phyloP scores from a whole-genome alignment of 2,329 filamentous ascomycete genomes.

The Elsinoe necatrix region DNA sequence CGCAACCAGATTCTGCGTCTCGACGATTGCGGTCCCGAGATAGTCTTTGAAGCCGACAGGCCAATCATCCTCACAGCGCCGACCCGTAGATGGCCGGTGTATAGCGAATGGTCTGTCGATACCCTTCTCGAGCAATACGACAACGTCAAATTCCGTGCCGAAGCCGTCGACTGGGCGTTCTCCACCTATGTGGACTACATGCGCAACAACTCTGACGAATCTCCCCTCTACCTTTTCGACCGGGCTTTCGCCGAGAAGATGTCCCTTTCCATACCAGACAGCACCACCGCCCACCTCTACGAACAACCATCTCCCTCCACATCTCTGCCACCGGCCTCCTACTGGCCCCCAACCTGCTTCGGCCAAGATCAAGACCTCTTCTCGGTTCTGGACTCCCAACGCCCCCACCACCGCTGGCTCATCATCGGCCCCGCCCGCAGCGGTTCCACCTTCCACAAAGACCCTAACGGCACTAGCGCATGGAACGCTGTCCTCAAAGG shows the following conservation, averaged over 20 bases:
- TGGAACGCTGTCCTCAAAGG: constrained; percentile 93
- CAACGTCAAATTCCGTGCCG: constrained; percentile 68
- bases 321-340: constrained; percentile 40
- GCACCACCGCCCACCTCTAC: constrained; percentile 20
- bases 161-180: constrained; percentile 88
- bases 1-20: constrained; percentile 66
- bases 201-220: constrained; percentile 70
- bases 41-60: constrained; percentile 59
- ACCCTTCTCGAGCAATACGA: constrained; percentile 56
- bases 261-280: constrained; percentile 53
- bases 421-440: constrained; percentile 82
- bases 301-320: constrained; percentile 5
- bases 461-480: constrained; percentile 62
- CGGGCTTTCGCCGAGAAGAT: constrained; percentile 81
- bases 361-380: constrained; percentile 81
- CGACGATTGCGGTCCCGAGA: constrained; percentile 45
- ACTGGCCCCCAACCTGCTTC: constrained; percentile 78
- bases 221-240: constrained; percentile 88
- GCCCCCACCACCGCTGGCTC: constrained; percentile 85
- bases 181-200: constrained; percentile 77
- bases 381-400: constrained; percentile 62
- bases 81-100: constrained; percentile 74
- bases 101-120: constrained; percentile 64
- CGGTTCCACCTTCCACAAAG: constrained; percentile 91
- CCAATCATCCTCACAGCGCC: constrained; percentile 83